phyloP scores from a whole-genome alignment of 2,329 filamentous ascomycete species.

The Neurospora crassa region DNA sequence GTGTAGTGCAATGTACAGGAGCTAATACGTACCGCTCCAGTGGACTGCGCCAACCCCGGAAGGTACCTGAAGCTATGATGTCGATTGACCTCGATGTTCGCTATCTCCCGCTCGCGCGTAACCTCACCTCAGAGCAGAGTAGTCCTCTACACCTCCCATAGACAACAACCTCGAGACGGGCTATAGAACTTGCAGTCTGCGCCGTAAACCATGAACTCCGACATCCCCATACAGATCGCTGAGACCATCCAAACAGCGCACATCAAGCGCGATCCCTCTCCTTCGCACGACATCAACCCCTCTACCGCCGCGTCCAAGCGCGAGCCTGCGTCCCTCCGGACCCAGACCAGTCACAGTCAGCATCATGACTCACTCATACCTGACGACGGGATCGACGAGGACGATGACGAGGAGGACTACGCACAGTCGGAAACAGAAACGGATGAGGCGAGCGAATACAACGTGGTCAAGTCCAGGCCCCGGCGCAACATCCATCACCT shows the following conservation, averaged over 20 bases:
- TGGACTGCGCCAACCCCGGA: background rate
- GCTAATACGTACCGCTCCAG: background rate
- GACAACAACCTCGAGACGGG: background rate
- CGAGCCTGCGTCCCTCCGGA: slow-evolving; percentile 39
- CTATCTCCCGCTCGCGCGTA: background rate
- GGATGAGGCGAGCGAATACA: slow-evolving; percentile 33
- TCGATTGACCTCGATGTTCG: background rate
- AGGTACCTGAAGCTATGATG: background rate
- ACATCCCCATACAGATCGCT: slow-evolving; percentile 58
- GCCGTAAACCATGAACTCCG: slow-evolving; percentile 37
- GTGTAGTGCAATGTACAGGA: background rate
- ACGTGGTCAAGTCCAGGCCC: slow-evolving; percentile 44
- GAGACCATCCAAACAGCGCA: slow-evolving; percentile 74
- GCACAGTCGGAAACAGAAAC: slow-evolving; percentile 12
- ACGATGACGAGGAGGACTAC: slow-evolving; percentile 10
- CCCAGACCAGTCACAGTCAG: slow-evolving; percentile 24
- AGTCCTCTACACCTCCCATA: background rate
- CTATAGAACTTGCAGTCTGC: background rate
- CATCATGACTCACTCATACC: slow-evolving; percentile 33
- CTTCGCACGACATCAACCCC: slow-evolving; percentile 68
- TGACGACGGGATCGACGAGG: slow-evolving; percentile 52
- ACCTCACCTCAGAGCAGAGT: background rate
- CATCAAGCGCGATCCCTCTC: slow-evolving; percentile 63
- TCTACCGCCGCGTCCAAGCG: slow-evolving; percentile 63
- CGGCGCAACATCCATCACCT: slow-evolving; percentile 37